These are phyloP conservation scores for Aspergillus versicolor DNA, from an alignment of 2,329 filamentous ascomycete genomes.

Conservation along the genomic window DNA sequence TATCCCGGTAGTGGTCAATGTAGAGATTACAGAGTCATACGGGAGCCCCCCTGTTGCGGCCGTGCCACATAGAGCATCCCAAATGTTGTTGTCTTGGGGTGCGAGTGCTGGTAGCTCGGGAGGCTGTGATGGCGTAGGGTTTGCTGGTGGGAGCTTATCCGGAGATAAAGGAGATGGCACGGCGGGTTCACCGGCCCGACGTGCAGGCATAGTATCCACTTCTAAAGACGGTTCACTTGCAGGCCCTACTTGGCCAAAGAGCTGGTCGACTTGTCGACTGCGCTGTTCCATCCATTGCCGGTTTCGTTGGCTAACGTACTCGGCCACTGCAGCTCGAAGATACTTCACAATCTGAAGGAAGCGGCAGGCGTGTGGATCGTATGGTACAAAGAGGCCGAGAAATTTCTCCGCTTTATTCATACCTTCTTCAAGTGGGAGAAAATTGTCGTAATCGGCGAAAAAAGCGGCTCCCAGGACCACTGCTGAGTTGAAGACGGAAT, in stretches of 20 bases:
- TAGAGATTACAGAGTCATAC: conserved; percentile 33
- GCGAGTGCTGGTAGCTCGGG: conserved; percentile 6
- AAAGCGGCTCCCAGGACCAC: conserved; percentile 47
- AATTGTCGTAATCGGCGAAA: conserved; percentile 47
- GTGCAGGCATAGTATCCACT: conserved; percentile 5
- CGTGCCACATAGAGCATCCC: conserved; percentile 28
- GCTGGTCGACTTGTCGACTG: conserved; percentile 41
- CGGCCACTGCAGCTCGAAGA: conserved; percentile 38
- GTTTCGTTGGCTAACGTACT: conserved; percentile 38
- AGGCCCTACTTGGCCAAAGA: conserved; percentile 39
- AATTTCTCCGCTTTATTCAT: conserved; percentile 36
- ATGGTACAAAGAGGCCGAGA: conserved; percentile 32
- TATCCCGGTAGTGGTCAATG: conserved; percentile 34
- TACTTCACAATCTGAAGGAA: conserved; percentile 40
- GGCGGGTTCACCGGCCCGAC: conserved; percentile 8
- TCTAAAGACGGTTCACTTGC: conserved; percentile 11
- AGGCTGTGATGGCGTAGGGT: conserved; percentile 18
- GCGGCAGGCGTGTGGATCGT: conserved; percentile 38
- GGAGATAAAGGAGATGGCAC: conserved; percentile 26
- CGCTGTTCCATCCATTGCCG: conserved; percentile 40
- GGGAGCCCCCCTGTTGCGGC: conserved; percentile 21
- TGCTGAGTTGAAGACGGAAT: conserved; percentile 47
- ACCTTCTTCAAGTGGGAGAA: conserved; percentile 34
- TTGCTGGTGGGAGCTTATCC: conserved; percentile 17
- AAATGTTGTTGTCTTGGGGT: conserved; percentile 25